These are phyloP conservation scores for Penicillium thymicola DNA, from an alignment of 2,329 filamentous ascomycete species.

Conservation along the genomic window DNA sequence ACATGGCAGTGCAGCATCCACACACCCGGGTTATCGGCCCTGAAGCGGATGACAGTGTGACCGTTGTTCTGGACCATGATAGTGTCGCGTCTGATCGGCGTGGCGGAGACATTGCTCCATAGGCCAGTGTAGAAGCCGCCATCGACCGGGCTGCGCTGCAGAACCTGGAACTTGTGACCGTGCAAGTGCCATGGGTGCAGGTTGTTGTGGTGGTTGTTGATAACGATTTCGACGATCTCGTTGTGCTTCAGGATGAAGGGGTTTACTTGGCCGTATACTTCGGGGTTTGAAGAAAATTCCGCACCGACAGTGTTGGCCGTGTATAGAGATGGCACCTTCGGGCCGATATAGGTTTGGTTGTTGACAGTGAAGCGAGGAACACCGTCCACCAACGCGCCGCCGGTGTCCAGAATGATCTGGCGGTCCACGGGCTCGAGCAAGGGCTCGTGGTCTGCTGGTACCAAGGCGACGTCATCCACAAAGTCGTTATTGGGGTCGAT, in stretches of 20 bases:
- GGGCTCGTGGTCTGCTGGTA: constrained; percentile 24
- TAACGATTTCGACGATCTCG: constrained; percentile 41
- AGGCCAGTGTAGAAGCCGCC: constrained; percentile 29
- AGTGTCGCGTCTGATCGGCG: constrained; percentile 33
- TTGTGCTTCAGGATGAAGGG: constrained; percentile 65
- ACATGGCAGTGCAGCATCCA: constrained; percentile 40
- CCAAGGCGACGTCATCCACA: constrained; percentile 60
- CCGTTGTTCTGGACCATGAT: constrained; percentile 34
- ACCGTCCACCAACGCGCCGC: constrained; percentile 68
- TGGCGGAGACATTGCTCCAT: constrained; percentile 24
- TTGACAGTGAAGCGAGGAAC: constrained; percentile 63
- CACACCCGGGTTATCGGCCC: constrained; percentile 36
- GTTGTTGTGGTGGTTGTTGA: constrained; percentile 36
- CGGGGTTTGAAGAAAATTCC: constrained; percentile 52
- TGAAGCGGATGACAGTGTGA: constrained; percentile 35
- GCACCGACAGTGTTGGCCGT: constrained; percentile 63
- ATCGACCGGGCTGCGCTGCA: constrained; percentile 30
- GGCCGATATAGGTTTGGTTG: constrained; percentile 69
- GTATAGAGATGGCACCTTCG: constrained; percentile 78
- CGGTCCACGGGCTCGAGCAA: constrained; percentile 30
- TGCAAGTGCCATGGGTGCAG: constrained; percentile 52
- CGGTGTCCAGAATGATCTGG: constrained; percentile 41
- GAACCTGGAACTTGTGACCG: constrained; percentile 51
- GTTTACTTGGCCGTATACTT: constrained; percentile 66
- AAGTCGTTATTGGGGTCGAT: constrained; percentile 57